Evolutionary conservation across 73 alveolate genomes (phyloP).

Genomic region (Paraurostyla sp.): DNA sequence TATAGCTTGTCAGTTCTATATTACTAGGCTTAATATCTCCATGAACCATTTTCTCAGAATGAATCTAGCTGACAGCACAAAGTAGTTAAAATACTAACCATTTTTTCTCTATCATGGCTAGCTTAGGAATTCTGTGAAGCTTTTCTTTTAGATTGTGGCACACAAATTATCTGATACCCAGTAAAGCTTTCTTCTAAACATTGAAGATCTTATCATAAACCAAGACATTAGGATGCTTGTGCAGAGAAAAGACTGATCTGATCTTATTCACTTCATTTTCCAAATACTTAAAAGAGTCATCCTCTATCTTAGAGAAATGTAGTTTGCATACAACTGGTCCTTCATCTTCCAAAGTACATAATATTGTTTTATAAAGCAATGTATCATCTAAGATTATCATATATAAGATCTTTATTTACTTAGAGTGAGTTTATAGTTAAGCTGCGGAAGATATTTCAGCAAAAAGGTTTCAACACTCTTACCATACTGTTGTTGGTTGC

Average conservation of each 20-base stretch:
- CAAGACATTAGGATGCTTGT: conserved; percentile 69
- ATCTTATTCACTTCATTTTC: conserved; percentile 31
- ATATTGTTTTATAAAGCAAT: conserved; percentile 42
- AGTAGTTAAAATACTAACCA: conserved; percentile 92
- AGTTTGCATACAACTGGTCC: conserved; percentile 74
- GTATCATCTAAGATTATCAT: conserved; percentile 40
- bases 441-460: conserved; percentile 51
- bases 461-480: conserved; percentile 68
- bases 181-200: conserved; percentile 18
- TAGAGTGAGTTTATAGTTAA: conserved; percentile 19
- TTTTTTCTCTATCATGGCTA: conserved; percentile 82
- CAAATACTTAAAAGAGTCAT: background rate
- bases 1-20: conserved; percentile 82
- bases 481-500: conserved; percentile 56
- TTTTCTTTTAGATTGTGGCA: conserved; percentile 84
- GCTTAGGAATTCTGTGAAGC: conserved; percentile 78
- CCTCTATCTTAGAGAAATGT: conserved; percentile 44
- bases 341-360: conserved; percentile 67
- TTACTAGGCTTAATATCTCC: conserved; percentile 96
- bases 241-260: background rate
- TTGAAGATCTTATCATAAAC: conserved; percentile 47
- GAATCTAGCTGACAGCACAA: conserved; percentile 86
- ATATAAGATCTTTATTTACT: conserved; percentile 14
- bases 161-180: conserved; percentile 82
- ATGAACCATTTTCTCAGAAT: conserved; percentile 81